A percentile compares a stretch with the other conserved stretches of the same genome.
Evolutionary conservation across 169 alveolate species (phyloP).

Genomic region (Plasmodium coatneyi): DNA sequence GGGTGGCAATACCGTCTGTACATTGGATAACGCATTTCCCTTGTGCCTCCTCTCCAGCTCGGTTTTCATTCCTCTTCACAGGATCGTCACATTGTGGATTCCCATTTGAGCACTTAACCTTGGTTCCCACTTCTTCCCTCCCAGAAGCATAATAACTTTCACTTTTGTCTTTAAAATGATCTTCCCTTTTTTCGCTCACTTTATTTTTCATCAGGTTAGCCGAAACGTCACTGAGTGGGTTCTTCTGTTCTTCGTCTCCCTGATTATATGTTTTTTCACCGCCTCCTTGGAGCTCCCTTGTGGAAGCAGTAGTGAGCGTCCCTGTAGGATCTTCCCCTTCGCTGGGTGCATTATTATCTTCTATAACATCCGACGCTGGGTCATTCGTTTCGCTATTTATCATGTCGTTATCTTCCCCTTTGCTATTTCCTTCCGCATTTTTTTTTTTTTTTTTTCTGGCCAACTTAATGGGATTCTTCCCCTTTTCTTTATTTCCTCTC

Average conservation of each 20-base stretch:
- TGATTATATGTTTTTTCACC: not conserved
- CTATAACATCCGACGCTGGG: not conserved
- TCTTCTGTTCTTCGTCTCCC: not conserved
- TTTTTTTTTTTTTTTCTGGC: slow-evolving; percentile 34
- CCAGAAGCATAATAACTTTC: not conserved
- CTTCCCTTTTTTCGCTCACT: not conserved
- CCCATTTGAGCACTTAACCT: not conserved
- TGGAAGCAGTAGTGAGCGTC: not conserved
- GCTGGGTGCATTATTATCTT: slow-evolving; percentile 2
- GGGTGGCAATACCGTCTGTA: not conserved
- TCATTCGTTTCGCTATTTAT: slow-evolving; percentile 26
- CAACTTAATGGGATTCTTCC: slow-evolving; percentile 16
- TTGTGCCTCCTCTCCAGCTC: not conserved
- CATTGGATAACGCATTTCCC: not conserved
- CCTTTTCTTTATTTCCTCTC: slow-evolving; percentile 36
- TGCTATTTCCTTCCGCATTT: slow-evolving; percentile 6
- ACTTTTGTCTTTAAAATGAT: not conserved
- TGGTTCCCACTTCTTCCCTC: not conserved
- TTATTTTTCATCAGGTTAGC: not conserved
- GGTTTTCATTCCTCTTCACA: not conserved
- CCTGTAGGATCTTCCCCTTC: not conserved
- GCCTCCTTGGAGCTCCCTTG: not conserved
- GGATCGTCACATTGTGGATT: not conserved
- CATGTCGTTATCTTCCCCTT: slow-evolving; percentile 38
- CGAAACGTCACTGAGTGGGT: not conserved